These are phyloP conservation scores for Fusarium subtropicale DNA, from an alignment of 2,329 filamentous ascomycete species.

Conservation along the genomic window DNA sequence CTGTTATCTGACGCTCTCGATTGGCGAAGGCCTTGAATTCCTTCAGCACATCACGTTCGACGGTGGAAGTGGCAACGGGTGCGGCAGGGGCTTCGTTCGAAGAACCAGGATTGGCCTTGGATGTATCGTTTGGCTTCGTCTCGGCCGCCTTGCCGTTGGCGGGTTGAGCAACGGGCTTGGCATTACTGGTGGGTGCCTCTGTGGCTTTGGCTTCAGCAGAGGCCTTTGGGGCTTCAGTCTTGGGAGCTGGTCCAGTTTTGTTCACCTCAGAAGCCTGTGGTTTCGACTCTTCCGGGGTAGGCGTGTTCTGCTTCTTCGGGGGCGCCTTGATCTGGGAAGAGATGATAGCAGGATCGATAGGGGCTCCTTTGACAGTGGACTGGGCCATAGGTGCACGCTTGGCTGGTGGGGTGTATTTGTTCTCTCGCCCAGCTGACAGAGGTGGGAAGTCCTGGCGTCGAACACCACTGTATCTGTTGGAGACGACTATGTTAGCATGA, in stretches of 20 bases:
- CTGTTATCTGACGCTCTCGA: conserved; percentile 65
- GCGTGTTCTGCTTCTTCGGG: conserved; percentile 53
- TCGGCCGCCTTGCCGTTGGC: conserved; percentile 50
- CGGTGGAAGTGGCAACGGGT: conserved; percentile 68
- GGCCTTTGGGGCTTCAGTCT: conserved; percentile 46
- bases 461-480: conserved; percentile 86
- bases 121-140: conserved; percentile 47
- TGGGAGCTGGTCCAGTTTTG: conserved; percentile 50
- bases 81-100: conserved; percentile 57
- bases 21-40: conserved; percentile 74
- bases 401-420: conserved; percentile 91
- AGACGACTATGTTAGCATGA: conserved; percentile 33
- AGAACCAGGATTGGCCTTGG: conserved; percentile 50
- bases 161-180: conserved; percentile 53
- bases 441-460: conserved; percentile 79
- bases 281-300: conserved; percentile 45
- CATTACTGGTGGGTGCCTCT: conserved; percentile 37
- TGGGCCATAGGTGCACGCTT: conserved; percentile 81
- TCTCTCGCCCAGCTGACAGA: conserved; percentile 64
- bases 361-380: conserved; percentile 79
- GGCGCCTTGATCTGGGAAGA: conserved; percentile 77
- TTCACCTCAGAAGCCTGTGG: conserved; percentile 39
- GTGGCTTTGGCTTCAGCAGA: conserved; percentile 47
- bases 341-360: conserved; percentile 90
- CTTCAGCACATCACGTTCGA: conserved; percentile 70